Evolutionary conservation across 441 rosid species (phyloP).

Genomic region (Manihot esculenta): DNA sequence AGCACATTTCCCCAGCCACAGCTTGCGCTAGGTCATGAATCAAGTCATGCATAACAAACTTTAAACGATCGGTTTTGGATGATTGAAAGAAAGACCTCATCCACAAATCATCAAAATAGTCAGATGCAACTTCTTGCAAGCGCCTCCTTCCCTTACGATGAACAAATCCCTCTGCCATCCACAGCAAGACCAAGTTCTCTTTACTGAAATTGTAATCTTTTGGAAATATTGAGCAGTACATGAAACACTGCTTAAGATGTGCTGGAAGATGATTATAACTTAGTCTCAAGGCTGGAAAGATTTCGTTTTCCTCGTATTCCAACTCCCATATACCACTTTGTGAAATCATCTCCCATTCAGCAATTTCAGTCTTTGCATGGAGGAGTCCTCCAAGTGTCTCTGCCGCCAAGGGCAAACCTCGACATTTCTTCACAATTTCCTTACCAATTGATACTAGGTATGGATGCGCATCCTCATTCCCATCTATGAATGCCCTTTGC

Average conservation of each 20-base stretch:
- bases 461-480: constrained; percentile 17
- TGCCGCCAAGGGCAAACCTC: constrained; percentile 37
- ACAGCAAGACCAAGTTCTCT: constrained; percentile 28
- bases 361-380: constrained; percentile 16
- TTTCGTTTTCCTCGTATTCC: constrained; percentile 19
- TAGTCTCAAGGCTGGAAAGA: constrained; percentile 32
- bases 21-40: constrained; percentile 33
- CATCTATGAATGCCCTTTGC: constrained; percentile 27
- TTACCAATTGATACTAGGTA: constrained; percentile 28
- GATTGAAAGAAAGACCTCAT: constrained; percentile 36
- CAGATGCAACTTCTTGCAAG: constrained; percentile 28
- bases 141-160: constrained; percentile 12
- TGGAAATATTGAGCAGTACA: constrained; percentile 39
- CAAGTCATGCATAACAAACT: constrained; percentile 36
- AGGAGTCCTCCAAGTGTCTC: constrained; percentile 36
- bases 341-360: constrained; percentile 30
- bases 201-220: constrained; percentile 24
- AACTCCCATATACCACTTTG: constrained; percentile 35
- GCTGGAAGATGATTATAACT: constrained; percentile 36
- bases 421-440: constrained; percentile 34
- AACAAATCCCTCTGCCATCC: constrained; percentile 46
- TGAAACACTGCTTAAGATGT: constrained; percentile 38
- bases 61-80: constrained; percentile 5
- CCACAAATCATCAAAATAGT: constrained; percentile 31
- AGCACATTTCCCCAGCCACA: constrained; percentile 23